Evolutionary conservation across 1,284 basidiomycete species (phyloP), one percentile per base, ranked within the genome.

Genomic region (Meira miltonrushii): DNA sequence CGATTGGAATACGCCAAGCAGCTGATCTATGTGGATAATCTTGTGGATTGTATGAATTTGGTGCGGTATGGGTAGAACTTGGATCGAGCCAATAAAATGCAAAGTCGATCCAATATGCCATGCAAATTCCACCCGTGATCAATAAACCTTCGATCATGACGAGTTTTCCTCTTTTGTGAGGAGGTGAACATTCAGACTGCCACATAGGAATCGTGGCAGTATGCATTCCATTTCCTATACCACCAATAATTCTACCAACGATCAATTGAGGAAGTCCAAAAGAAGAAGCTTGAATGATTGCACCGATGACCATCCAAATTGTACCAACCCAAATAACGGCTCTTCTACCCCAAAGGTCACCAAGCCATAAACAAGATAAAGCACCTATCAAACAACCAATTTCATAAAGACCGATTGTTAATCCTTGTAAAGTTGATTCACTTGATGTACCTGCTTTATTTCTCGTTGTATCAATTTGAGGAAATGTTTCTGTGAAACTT

Each of bases 151-250:
- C 71, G 37, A 76, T 58, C 69, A 76, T 75, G 54, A 76, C 70
- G 5, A 76, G 64, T 65, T 70, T 72, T 23, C 74, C 74, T 53
- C 74, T 67, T 54, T 62, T 66, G 55, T 75, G 71, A 25, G 74
- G 71, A 5, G 68, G 68, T 11, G 72, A 69, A 58, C 71, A 74
- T 50, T 76, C 74, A 39, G 58, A 60, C 51, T 76, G 74, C 74
- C 74, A 76, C 17, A 70, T 68, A 2, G 74, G 74, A 38, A 76
- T 76, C 17, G 74, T 75, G 1, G 72, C 68, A 1, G 74, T 76
- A 57, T 75, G 69, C 64, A 74, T 73, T 4, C 74, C 74, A 60
- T 76, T 76, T 2, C 74, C 74, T 23, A 76, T 66, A 10, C 74
- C 74, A 33, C 68, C 62, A 33, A 76, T 61, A 47, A 76, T 64